Evolutionary conservation across 257 asterid species (phyloP).

Genomic region (Ophiorrhiza pumila): DNA sequence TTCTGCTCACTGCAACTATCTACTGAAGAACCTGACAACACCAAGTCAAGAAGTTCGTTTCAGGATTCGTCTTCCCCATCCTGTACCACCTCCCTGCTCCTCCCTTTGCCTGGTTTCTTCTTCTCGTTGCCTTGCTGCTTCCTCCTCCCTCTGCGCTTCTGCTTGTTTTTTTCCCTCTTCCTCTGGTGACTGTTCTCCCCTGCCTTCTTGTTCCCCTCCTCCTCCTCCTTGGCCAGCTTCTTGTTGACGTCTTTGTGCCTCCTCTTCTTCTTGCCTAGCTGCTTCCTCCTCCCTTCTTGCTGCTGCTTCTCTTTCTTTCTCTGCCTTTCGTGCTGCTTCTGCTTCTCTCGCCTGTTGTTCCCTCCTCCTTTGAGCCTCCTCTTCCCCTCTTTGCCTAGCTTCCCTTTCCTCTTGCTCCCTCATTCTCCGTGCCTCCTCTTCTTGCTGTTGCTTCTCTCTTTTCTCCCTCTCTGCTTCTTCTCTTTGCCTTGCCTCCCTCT

Average conservation of each 20-base stretch:
- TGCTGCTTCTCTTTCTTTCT: conserved; percentile 3
- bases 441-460: conserved; percentile 8
- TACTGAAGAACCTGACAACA: background rate
- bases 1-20: background rate
- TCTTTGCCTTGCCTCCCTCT: conserved; percentile 12
- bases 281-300: conserved; percentile 13
- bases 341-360: conserved; percentile 8
- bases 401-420: background rate
- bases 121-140: conserved; percentile 9
- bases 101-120: background rate
- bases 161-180: conserved; percentile 7
- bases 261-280: conserved; percentile 9
- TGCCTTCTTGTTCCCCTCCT: conserved; percentile 5
- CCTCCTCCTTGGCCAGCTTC: background rate
- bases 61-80: conserved; percentile 18
- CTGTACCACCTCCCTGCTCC: conserved; percentile 8
- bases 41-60: background rate
- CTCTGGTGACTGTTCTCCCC: background rate
- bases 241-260: conserved; percentile 7
- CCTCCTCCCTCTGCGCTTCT: conserved; percentile 20
- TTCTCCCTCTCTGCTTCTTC: conserved; percentile 10
- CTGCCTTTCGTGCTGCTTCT: background rate
- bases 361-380: background rate
- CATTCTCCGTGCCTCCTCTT: conserved; percentile 8
- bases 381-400: background rate